These are phyloP conservation scores for Yamadazyma spencermartinsiae DNA, from an alignment of 1,139 yeast genomes.

Conservation along the genomic window DNA sequence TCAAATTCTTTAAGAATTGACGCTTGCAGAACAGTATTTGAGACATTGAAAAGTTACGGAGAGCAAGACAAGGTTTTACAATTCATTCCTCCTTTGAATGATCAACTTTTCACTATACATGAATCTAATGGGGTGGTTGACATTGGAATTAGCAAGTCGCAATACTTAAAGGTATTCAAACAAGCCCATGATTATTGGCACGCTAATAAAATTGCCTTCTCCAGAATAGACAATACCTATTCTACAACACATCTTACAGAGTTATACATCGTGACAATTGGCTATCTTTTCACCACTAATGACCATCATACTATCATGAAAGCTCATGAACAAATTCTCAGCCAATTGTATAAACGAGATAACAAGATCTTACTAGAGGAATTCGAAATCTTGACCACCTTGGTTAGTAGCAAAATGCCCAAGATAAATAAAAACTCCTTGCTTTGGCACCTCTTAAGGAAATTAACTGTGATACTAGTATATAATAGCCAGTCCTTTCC, in stretches of 20 bases:
- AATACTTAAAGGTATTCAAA: slow-evolving; percentile 33
- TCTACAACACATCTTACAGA: slow-evolving; percentile 7
- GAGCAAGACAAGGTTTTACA: slow-evolving; percentile 11
- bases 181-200: slow-evolving; percentile 39
- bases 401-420: slow-evolving; percentile 33
- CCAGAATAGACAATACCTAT: neutral
- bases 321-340: slow-evolving; percentile 29
- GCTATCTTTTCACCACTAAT: slow-evolving; percentile 40
- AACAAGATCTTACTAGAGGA: slow-evolving; percentile 21
- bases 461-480: slow-evolving; percentile 21
- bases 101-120: slow-evolving; percentile 1
- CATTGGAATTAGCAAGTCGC: slow-evolving; percentile 35
- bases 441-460: slow-evolving; percentile 40
- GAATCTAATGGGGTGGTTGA: slow-evolving; percentile 20
- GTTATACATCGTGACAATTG: slow-evolving; percentile 29
- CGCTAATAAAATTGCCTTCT: slow-evolving; percentile 2
- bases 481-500: slow-evolving; percentile 3
- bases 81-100: slow-evolving; percentile 3
- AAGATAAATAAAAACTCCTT: slow-evolving; percentile 45
- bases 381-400: slow-evolving; percentile 31
- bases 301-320: slow-evolving; percentile 39
- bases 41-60: slow-evolving; percentile 4
- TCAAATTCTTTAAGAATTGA: neutral
- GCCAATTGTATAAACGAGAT: slow-evolving; percentile 14
- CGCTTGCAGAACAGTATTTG: slow-evolving; percentile 11